Evolutionary conservation across 768 basidiomycete genomes (phyloP).

Genomic region (Suillus spraguei): DNA sequence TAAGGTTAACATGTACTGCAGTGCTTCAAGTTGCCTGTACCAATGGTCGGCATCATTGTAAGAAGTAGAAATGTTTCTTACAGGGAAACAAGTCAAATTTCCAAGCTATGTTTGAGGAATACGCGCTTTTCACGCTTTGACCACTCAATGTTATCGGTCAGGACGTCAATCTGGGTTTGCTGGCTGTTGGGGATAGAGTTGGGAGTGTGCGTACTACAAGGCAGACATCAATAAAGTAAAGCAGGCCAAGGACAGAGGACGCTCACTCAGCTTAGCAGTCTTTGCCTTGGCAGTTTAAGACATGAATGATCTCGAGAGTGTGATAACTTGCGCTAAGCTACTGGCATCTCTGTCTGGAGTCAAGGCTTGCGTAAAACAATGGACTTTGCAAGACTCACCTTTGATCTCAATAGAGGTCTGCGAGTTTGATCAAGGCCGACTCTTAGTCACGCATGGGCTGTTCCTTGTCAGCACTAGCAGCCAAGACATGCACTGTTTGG

Average conservation of each 20-base stretch:
- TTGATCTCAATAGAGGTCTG: conserved; percentile 84
- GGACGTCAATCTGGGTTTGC: too few species aligned
- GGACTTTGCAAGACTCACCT: conserved; percentile 50
- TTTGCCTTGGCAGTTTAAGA: conserved; percentile 80
- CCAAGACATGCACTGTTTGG: conserved; percentile 5
- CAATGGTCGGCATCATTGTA: too few species aligned
- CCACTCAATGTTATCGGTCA: too few species aligned
- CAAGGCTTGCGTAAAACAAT: neutral
- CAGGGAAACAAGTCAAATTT: too few species aligned
- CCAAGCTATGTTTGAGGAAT: too few species aligned
- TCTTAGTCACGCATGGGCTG: conserved; percentile 80
- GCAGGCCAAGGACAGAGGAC: neutral
- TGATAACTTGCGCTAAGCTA: conserved; percentile 78
- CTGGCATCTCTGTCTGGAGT: conserved; percentile 1
- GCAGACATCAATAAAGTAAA: neutral
- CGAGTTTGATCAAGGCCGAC: conserved; percentile 80
- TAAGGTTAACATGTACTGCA: conserved; percentile 69
- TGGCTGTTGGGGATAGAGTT: conserved; percentile 72
- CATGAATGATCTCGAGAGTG: conserved; percentile 82
- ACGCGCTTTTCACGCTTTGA: too few species aligned
- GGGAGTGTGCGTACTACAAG: conserved; percentile 82
- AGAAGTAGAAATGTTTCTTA: too few species aligned
- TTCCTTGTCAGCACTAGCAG: conserved; percentile 45
- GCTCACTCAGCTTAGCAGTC: conserved; percentile 55
- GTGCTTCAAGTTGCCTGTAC: too few species aligned